These are phyloP conservation scores for Wickerhamiella vanderwaltii DNA, from an alignment of 805 yeast species.

Conservation along the genomic window DNA sequence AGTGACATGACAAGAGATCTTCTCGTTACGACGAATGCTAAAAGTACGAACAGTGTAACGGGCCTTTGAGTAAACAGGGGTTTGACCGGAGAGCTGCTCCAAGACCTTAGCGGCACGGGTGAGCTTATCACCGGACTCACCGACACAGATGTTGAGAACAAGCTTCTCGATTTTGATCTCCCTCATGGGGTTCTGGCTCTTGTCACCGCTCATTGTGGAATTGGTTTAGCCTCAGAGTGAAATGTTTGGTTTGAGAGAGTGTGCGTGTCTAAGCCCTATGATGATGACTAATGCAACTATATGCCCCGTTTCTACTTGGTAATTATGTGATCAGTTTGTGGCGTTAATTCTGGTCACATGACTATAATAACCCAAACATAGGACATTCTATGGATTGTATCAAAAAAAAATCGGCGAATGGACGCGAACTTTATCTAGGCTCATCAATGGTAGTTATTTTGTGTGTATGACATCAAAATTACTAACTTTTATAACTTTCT, in stretches of 20 bases:
- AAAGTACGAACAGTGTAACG: constrained; percentile 99
- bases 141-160: constrained; percentile 99
- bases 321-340: not conserved
- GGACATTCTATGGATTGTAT: too few relatives aligned
- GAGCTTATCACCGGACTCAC: constrained; percentile 99
- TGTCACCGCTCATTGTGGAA: constrained; percentile 12
- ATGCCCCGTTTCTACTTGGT: not conserved
- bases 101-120: constrained; percentile 99
- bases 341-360: not conserved
- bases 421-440: too few relatives aligned
- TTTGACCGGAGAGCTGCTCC: constrained; percentile 99
- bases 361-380: too few relatives aligned
- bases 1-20: constrained; percentile 98
- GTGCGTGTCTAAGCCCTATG: constrained; percentile 8
- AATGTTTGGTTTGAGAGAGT: constrained; percentile 12
- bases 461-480: too few relatives aligned
- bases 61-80: constrained; percentile 99
- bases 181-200: constrained; percentile 72
- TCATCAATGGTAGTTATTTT: too few relatives aligned
- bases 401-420: too few relatives aligned
- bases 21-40: constrained; percentile 99
- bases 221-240: constrained; percentile 3
- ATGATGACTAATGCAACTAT: not conserved
- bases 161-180: constrained; percentile 98
- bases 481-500: too few relatives aligned